phyloP scores from a whole-genome alignment of 176 grass and related monocot genomes.

The Bolboschoenus planiculmis region DNA sequence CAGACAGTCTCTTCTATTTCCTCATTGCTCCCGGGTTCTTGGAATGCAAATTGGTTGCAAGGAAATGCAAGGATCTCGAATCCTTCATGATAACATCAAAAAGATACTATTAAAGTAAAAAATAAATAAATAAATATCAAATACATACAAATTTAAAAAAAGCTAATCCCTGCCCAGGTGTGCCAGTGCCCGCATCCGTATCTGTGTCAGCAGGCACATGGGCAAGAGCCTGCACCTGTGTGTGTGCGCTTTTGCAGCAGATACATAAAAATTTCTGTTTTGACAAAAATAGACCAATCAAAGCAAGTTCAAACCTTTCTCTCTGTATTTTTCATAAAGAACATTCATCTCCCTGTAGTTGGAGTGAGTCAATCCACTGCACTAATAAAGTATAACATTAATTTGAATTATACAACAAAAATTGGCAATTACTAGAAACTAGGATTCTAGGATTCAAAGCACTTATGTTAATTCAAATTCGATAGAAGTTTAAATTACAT shows the following conservation, averaged over 20 bases:
- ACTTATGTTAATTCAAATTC: background rate
- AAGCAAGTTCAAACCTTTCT: slow-evolving; percentile 42
- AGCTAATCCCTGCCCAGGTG: background rate
- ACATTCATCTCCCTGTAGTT: slow-evolving; percentile 86
- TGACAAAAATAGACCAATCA: slow-evolving; percentile 4
- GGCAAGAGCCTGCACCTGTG: too few species aligned
- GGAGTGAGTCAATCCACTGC: slow-evolving; percentile 85
- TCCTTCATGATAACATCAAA: slow-evolving; percentile 28
- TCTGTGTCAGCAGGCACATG: background rate
- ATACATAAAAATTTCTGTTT: background rate
- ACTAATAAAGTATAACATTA: slow-evolving; percentile 6
- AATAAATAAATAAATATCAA: background rate
- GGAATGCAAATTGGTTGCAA: slow-evolving; percentile 75
- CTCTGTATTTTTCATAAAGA: slow-evolving; percentile 86
- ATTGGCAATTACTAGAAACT: background rate
- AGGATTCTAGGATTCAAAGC: background rate
- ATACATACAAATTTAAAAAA: background rate
- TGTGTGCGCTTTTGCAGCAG: background rate
- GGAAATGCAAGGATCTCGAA: slow-evolving; percentile 82
- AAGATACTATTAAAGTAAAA: background rate
- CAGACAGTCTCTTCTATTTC: slow-evolving; percentile 86
- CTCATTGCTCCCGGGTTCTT: slow-evolving; percentile 74
- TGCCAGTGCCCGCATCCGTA: too few species aligned
- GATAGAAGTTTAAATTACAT: background rate
- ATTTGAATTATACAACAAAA: background rate